phyloP scores from a whole-genome alignment of 805 yeast genomes.

The Lachancea cidri region DNA sequence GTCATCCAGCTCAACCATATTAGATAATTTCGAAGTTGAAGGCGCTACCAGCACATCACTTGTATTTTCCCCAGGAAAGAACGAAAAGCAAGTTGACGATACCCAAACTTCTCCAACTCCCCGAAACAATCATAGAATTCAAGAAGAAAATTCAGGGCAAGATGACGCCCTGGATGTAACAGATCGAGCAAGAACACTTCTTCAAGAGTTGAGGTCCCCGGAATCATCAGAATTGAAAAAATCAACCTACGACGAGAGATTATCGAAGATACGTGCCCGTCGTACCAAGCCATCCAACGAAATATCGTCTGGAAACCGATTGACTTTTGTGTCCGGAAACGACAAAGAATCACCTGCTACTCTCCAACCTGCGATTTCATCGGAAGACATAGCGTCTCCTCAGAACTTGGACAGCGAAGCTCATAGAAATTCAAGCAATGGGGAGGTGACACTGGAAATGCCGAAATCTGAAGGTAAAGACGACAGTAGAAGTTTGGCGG shows the following conservation, averaged over 20 bases:
- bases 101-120: slow-evolving; percentile 24
- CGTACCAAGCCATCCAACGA: slow-evolving; percentile 1
- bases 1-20: slow-evolving; percentile 8
- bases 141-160: not conserved
- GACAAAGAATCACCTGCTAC: too few species aligned
- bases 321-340: slow-evolving; percentile 2
- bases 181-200: slow-evolving; percentile 55
- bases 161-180: slow-evolving; percentile 21
- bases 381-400: too few species aligned
- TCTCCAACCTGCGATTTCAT: too few species aligned
- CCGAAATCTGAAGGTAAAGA: too few species aligned
- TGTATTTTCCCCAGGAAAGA: slow-evolving; percentile 8
- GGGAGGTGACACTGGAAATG: too few species aligned
- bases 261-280: slow-evolving; percentile 7
- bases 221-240: slow-evolving; percentile 22
- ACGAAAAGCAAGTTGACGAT: slow-evolving; percentile 9
- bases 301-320: slow-evolving; percentile 2
- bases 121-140: slow-evolving; percentile 6
- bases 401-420: too few species aligned
- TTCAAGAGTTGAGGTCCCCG: slow-evolving; percentile 53
- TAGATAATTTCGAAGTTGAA: slow-evolving; percentile 9
- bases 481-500: too few species aligned
- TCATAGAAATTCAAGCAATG: too few species aligned
- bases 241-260: slow-evolving; percentile 24
- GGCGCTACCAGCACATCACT: slow-evolving; percentile 1